phyloP scores from a whole-genome alignment of 179 eudicot species.

The Vitellaria paradoxa region DNA sequence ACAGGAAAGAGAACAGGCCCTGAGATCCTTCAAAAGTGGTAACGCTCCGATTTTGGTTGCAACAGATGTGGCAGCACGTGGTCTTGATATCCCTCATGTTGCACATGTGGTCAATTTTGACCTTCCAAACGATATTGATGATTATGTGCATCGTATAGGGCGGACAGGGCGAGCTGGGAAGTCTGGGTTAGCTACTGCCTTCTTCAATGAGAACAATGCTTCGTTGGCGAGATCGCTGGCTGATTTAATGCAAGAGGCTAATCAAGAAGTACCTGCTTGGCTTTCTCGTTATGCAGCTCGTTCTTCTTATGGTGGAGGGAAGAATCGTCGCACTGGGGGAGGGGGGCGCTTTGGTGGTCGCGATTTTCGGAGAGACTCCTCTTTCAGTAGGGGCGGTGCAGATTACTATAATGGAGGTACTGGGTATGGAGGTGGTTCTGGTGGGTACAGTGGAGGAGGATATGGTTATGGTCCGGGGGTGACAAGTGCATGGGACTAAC shows the following conservation, averaged over 20 bases:
- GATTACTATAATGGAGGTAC: conserved; percentile 64
- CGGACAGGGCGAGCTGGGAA: conserved; percentile 98
- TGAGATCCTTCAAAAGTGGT: conserved; percentile 88
- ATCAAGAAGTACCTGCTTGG: conserved; percentile 96
- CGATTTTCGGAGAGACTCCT: conserved; percentile 72
- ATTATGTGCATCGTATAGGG: conserved; percentile 95
- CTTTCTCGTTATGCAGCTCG: conserved; percentile 80
- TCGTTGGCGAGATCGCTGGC: conserved; percentile 70
- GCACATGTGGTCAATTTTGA: conserved; percentile 95
- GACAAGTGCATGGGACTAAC: conserved; percentile 51
- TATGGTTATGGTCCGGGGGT: conserved; percentile 32
- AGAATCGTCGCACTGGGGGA: conserved; percentile 51
- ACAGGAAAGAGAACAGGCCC: conserved; percentile 91
- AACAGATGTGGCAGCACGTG: conserved; percentile 99
- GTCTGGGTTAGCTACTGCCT: conserved; percentile 90
- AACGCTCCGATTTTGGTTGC: conserved; percentile 92
- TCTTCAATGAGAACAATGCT: conserved; percentile 80
- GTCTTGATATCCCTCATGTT: conserved; percentile 95
- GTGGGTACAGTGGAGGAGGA: conserved; percentile 32
- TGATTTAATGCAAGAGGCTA: conserved; percentile 93
- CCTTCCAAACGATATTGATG: conserved; percentile 94
- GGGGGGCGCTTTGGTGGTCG: conserved; percentile 94
- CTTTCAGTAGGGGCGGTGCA: conserved; percentile 46
- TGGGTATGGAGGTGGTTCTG: conserved; percentile 26
- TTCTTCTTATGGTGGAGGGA: conserved; percentile 49